These are phyloP conservation scores for Diaporthe australafricana DNA, from an alignment of 2,329 filamentous ascomycete species.

Conservation along the genomic window DNA sequence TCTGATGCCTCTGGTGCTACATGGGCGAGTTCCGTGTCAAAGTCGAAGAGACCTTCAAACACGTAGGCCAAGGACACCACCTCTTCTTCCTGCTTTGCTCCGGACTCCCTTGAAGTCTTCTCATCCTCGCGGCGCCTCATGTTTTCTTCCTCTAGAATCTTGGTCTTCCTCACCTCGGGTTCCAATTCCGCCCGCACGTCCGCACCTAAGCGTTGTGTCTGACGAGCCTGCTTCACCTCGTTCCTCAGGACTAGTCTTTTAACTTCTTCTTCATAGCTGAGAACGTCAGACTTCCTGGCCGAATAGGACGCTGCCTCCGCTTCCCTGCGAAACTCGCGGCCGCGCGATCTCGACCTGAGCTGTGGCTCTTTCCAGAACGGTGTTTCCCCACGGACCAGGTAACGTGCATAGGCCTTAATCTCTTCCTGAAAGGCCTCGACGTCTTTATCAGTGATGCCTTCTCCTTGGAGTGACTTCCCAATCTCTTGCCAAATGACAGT, in stretches of 20 bases:
- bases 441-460: background rate
- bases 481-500: background rate
- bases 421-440: constrained; percentile 6
- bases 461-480: background rate
- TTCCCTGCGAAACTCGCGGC: background rate
- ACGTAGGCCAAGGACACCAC: constrained; percentile 1
- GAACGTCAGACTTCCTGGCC: background rate
- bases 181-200: background rate
- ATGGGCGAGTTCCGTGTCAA: background rate
- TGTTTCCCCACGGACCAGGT: background rate
- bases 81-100: background rate
- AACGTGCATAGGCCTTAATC: constrained; percentile 20
- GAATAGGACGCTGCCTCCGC: background rate
- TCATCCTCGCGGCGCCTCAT: background rate
- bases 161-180: background rate
- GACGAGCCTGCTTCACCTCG: constrained; percentile 5
- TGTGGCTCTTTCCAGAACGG: constrained; percentile 8
- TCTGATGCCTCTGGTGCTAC: background rate
- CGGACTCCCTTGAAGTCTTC: no score
- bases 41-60: constrained; percentile 13
- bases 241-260: background rate
- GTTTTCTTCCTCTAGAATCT: background rate
- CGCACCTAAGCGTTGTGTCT: background rate
- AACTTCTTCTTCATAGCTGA: background rate
- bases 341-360: background rate